phyloP scores from a whole-genome alignment of 805 yeast species.

The Lipomyces yamadae region DNA sequence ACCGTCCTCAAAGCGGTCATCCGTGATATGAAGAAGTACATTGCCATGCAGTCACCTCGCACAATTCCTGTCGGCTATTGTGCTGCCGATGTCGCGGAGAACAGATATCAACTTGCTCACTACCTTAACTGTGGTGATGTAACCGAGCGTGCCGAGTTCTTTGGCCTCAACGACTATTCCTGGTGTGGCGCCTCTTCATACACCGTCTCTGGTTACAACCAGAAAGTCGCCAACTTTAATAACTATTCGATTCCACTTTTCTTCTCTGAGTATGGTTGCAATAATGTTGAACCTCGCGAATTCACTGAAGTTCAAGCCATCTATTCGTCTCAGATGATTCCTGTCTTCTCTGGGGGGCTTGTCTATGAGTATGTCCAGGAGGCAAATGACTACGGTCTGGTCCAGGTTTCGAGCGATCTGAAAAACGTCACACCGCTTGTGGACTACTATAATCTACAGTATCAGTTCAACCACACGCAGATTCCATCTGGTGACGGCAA shows the following conservation, averaged over 20 bases:
- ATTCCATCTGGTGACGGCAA: slow-evolving; percentile 39
- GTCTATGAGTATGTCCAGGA: slow-evolving; percentile 91
- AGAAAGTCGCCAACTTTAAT: slow-evolving; percentile 64
- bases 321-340: slow-evolving; percentile 49
- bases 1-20: slow-evolving; percentile 96
- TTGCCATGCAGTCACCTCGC: slow-evolving; percentile 68
- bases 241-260: slow-evolving; percentile 78
- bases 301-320: slow-evolving; percentile 78
- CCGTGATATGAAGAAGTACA: slow-evolving; percentile 83
- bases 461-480: slow-evolving; percentile 55
- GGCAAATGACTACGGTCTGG: slow-evolving; percentile 78
- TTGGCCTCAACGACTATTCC: slow-evolving; percentile 90
- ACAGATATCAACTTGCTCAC: slow-evolving; percentile 74
- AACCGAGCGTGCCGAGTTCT: slow-evolving; percentile 64
- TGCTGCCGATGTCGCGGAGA: slow-evolving; percentile 80
- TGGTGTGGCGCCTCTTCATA: slow-evolving; percentile 91
- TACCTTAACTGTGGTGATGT: slow-evolving; percentile 70
- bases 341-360: slow-evolving; percentile 77
- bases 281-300: slow-evolving; percentile 72
- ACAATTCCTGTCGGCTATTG: slow-evolving; percentile 92
- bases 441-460: slow-evolving; percentile 68
- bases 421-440: slow-evolving; percentile 52
- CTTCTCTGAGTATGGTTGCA: slow-evolving; percentile 94
- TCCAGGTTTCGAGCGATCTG: slow-evolving; percentile 56
- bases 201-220: slow-evolving; percentile 72